Base-by-base conservation (phyloP, 2,329 filamentous ascomycete species). In the Verticillium albo-atrum region DNA sequence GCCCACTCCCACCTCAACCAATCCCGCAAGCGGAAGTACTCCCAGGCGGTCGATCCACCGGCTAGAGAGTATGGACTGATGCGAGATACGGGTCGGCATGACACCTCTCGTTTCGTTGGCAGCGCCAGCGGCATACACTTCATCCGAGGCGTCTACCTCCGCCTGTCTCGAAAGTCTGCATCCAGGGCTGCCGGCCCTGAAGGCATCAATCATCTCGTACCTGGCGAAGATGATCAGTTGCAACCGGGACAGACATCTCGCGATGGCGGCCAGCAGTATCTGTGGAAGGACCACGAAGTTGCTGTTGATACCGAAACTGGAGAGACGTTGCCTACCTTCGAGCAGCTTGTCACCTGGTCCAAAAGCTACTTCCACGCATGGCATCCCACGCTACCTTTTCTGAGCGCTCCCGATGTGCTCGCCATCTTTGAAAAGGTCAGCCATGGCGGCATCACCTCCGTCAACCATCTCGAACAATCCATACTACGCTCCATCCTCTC, bases 121-220 rank as follows among this genome's bases (percentile, higher is more conserved):
- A 84, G 82, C 56, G 79, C 80, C 17, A 84, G 82, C 61, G 83
- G 83, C 1, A 84, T 85, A n/a, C 78, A 84, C 64, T 85, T 85
- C 64, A 81, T 85, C 34, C 77, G 81, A 6, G 78, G 79, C 23
- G 83, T 85, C 2, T 83, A 83, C 50, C 70, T 78, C 32, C 76
- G 80, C 1, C 74, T 85, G 30, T 70, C 76, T 2, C 71, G 64
- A 34, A 62, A 62, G 32, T 66, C 64, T 4, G 62, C 62, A 9
- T 58, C 60, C 5, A 50, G 42, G 12, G 42, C 42, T 25, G 56
- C 56, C 32, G 30, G 58, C 23, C 17, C 50, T 25, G 25, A 27
- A 20, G 34, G 66, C 68, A 57, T 56, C 58, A 70, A 69, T 64
- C 75, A 76, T 59, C 74, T 83, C 9, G 81, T 85, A 3, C 83